phyloP scores from a whole-genome alignment of 371 early-diverging fungal species.

The Vairimorpha necatrix region DNA sequence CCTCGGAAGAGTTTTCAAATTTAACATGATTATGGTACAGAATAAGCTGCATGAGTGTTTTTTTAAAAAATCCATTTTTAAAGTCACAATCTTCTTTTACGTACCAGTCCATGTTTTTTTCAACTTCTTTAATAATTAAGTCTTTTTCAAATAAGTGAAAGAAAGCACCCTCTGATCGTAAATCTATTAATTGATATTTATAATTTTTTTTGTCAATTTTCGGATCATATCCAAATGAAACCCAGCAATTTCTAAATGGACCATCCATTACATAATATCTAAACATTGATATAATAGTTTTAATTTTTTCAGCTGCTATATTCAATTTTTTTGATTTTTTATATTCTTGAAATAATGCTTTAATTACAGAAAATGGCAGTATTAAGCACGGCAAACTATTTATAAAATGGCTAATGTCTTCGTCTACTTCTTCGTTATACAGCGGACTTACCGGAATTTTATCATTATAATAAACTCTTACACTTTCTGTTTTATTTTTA shows the following conservation, averaged over 20 bases:
- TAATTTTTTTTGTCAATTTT: slow-evolving; percentile 49
- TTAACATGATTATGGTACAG: slow-evolving; percentile 18
- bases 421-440: neutral
- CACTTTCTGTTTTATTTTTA: neutral
- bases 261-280: slow-evolving; percentile 56
- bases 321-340: neutral
- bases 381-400: neutral
- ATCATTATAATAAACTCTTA: neutral
- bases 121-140: slow-evolving; percentile 50
- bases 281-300: slow-evolving; percentile 50
- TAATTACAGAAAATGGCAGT: neutral
- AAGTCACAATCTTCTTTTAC: slow-evolving; percentile 31
- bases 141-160: slow-evolving; percentile 51
- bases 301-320: slow-evolving; percentile 13
- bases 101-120: slow-evolving; percentile 50
- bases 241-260: slow-evolving; percentile 63
- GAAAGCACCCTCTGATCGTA: slow-evolving; percentile 34
- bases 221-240: slow-evolving; percentile 60
- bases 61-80: slow-evolving; percentile 58
- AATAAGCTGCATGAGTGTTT: slow-evolving; percentile 29
- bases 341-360: slow-evolving; percentile 9
- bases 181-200: slow-evolving; percentile 57
- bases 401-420: neutral
- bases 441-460: neutral
- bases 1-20: slow-evolving; percentile 7